phyloP scores from a whole-genome alignment of 225 moss, liverwort and hornwort species.

The Bryum argenteum region DNA sequence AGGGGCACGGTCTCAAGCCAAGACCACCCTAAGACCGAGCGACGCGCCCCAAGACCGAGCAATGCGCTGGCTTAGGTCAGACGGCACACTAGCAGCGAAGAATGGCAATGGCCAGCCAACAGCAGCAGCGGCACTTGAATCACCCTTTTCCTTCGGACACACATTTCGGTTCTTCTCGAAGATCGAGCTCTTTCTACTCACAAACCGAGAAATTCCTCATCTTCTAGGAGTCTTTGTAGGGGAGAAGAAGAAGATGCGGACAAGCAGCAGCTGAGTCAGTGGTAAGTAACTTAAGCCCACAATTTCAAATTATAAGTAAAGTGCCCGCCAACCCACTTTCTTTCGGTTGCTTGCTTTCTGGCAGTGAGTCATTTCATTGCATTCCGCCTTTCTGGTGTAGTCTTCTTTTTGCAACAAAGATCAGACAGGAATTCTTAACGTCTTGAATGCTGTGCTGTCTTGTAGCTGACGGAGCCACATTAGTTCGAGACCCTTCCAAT shows the following conservation, averaged over 20 bases:
- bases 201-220: no score
- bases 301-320: no score
- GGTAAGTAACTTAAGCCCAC: no score
- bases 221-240: no score
- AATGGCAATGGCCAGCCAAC: background rate
- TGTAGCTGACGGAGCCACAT: background rate
- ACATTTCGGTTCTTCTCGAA: constrained; percentile 9
- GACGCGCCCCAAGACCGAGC: no score
- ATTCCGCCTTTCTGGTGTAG: no score
- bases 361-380: no score
- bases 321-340: no score
- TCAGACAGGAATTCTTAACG: background rate
- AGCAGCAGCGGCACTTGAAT: constrained; percentile 27
- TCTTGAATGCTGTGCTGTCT: background rate
- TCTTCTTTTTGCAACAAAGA: background rate
- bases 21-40: constrained; percentile 4
- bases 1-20: background rate
- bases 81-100: constrained; percentile 13
- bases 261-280: no score
- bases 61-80: constrained; percentile 28
- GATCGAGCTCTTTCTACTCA: no score
- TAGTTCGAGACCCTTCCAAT: constrained; percentile 26
- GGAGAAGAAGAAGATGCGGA: no score
- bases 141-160: background rate
- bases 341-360: no score